Conservation (phyloP, 257 asterid species). For the Fraxinus cuspidata region DNA sequence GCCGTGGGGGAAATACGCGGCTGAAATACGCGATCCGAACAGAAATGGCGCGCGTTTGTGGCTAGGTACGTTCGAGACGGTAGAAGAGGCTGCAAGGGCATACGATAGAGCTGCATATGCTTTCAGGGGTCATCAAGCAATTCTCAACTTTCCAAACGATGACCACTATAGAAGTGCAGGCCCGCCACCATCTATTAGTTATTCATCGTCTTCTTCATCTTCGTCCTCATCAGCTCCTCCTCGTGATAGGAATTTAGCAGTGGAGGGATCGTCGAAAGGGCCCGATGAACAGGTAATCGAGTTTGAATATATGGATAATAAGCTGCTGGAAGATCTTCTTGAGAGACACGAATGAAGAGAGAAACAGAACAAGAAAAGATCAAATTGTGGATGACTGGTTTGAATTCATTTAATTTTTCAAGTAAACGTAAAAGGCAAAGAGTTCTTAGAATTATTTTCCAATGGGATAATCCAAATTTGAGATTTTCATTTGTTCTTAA, state of each 20-base stretch:
- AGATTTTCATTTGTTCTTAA: not conserved
- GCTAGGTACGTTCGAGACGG: slow-evolving; percentile 83
- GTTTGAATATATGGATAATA: slow-evolving; percentile 65
- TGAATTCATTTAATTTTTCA: not conserved
- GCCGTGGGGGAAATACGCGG: slow-evolving; percentile 92
- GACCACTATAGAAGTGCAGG: slow-evolving; percentile 42
- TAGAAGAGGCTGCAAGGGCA: slow-evolving; percentile 83
- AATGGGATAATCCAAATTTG: not conserved
- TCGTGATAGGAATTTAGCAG: not conserved
- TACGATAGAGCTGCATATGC: slow-evolving; percentile 84
- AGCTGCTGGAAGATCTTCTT: slow-evolving; percentile 78
- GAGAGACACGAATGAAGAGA: slow-evolving; percentile 34
- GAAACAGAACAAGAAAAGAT: slow-evolving; percentile 30
- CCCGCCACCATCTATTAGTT: not conserved
- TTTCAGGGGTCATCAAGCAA: slow-evolving; percentile 79
- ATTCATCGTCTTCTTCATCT: slow-evolving; percentile 11
- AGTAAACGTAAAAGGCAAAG: not conserved
- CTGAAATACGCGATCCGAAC: slow-evolving; percentile 80
- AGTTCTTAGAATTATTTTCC: not conserved
- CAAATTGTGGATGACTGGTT: slow-evolving; percentile 8
- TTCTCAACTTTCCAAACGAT: slow-evolving; percentile 78
- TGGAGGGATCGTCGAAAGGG: slow-evolving; percentile 18
- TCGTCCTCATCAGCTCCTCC: not conserved
- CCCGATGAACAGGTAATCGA: slow-evolving; percentile 46
- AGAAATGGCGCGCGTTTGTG: slow-evolving; percentile 70